These are phyloP conservation scores for Ceratocystis eucalypticola DNA, from an alignment of 2,329 filamentous ascomycete genomes.

Conservation along the genomic window DNA sequence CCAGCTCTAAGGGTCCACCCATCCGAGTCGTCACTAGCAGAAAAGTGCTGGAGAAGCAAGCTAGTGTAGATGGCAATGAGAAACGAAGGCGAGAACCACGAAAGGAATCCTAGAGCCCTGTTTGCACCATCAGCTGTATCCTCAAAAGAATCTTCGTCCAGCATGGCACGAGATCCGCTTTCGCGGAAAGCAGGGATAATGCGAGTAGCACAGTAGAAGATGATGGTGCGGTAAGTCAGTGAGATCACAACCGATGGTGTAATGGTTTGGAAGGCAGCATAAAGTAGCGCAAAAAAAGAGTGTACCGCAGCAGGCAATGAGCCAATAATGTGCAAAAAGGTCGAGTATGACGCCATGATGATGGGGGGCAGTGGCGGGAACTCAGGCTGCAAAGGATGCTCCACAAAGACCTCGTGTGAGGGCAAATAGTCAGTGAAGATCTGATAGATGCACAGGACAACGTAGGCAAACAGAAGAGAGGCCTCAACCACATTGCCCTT, in stretches of 20 bases:
- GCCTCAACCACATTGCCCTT: constrained; percentile 92
- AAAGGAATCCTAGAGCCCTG: constrained; percentile 67
- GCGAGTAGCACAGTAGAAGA: constrained; percentile 87
- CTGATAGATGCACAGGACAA: constrained; percentile 97
- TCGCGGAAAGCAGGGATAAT: constrained; percentile 92
- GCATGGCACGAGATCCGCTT: constrained; percentile 66
- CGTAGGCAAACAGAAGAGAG: constrained; percentile 87
- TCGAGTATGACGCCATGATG: constrained; percentile 96
- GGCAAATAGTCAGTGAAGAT: constrained; percentile 98
- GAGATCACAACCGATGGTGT: constrained; percentile 94
- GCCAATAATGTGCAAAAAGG: constrained; percentile 69
- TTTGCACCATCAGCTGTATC: constrained; percentile 65
- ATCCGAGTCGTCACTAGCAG: constrained; percentile 53
- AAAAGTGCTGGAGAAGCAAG: constrained; percentile 88
- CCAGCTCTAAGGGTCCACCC: constrained; percentile 80
- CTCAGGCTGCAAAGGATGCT: constrained; percentile 53
- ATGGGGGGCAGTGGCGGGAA: constrained; percentile 94
- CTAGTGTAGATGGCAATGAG: constrained; percentile 95
- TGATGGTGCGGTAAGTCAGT: constrained; percentile 80
- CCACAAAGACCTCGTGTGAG: constrained; percentile 42
- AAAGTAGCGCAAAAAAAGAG: constrained; percentile 71
- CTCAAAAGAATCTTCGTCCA: constrained; percentile 72
- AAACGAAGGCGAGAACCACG: constrained; percentile 89
- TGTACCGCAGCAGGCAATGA: constrained; percentile 72
- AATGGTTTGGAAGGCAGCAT: constrained; percentile 87